Conservation (phyloP, 805 yeast species). For the Starmerella gropengiesseri region DNA sequence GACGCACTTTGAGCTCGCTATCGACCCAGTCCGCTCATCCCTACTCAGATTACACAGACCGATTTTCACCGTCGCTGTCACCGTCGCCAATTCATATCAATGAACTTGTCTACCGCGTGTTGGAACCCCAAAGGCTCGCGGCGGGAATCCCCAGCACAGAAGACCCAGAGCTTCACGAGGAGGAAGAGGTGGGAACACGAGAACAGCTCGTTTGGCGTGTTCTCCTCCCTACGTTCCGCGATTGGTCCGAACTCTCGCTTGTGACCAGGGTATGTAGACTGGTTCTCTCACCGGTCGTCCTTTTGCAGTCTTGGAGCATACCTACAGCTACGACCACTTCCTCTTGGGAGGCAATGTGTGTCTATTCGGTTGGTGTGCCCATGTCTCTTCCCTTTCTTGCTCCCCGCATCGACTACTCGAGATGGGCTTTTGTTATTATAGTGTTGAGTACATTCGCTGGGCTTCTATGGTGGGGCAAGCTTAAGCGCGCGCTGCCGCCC, state of each 20-base stretch:
- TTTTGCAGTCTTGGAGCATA: slow-evolving; percentile 12
- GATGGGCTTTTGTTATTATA: background rate
- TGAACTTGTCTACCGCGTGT: slow-evolving; percentile 4
- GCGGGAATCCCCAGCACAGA: slow-evolving; percentile 4
- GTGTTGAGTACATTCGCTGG: background rate
- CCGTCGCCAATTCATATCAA: slow-evolving; percentile 1
- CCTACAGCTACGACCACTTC: slow-evolving; percentile 2
- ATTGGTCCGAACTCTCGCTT: slow-evolving; percentile 7
- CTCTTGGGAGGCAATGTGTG: slow-evolving; percentile 4
- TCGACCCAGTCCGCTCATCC: slow-evolving; percentile 1
- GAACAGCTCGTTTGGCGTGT: background rate
- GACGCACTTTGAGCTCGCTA: too few species aligned
- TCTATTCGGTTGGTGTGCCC: slow-evolving; percentile 13
- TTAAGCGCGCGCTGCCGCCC: slow-evolving; percentile 9
- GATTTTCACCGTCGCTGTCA: background rate
- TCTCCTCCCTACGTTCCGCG: slow-evolving; percentile 7
- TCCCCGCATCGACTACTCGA: slow-evolving; percentile 1
- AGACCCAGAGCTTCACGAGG: slow-evolving; percentile 3
- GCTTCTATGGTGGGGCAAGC: slow-evolving; percentile 12
- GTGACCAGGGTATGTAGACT: background rate
- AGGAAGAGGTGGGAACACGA: slow-evolving; percentile 1
- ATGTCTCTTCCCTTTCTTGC: slow-evolving; percentile 9
- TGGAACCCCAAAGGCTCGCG: slow-evolving; percentile 3
- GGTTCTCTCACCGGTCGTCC: slow-evolving; percentile 7
- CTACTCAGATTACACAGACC: background rate